Conservation (phyloP, 805 yeast species). For the Candida vartiovaarae region DNA sequence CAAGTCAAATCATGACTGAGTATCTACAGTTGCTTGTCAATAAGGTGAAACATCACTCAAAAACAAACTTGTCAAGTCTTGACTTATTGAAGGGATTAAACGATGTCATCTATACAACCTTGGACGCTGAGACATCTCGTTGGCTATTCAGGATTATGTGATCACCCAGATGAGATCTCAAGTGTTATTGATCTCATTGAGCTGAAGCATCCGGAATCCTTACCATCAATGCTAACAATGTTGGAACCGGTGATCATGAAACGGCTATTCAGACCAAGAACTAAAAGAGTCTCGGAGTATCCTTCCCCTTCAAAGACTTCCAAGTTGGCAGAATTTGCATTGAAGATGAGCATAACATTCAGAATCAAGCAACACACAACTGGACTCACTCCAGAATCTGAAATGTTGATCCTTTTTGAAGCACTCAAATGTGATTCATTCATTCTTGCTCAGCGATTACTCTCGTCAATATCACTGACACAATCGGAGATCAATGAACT, state of each 20-base stretch:
- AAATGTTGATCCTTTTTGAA: neutral
- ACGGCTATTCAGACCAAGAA: neutral
- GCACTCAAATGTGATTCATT: slow-evolving; percentile 4
- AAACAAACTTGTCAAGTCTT: neutral
- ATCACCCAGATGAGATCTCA: slow-evolving; percentile 5
- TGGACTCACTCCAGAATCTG: neutral
- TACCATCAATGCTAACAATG: neutral
- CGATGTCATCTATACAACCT: slow-evolving; percentile 8
- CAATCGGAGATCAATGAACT: neutral
- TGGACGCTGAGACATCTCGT: neutral
- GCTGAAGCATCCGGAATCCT: neutral
- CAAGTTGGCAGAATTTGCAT: neutral
- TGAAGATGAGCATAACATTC: slow-evolving; percentile 4
- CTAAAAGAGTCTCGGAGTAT: too few species aligned
- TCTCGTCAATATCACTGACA: neutral
- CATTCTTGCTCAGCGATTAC: slow-evolving; percentile 4
- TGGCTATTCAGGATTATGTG: slow-evolving; percentile 1
- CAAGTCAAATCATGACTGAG: neutral
- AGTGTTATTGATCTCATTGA: slow-evolving; percentile 9
- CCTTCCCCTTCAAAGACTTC: neutral
- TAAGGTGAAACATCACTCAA: neutral
- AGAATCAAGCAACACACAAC: slow-evolving; percentile 2
- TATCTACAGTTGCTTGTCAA: slow-evolving; percentile 2
- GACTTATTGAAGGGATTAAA: slow-evolving; percentile 4
- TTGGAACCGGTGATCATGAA: neutral